A percentile compares a stretch with the other conserved stretches of the same genome.
Conservation (phyloP, 805 yeast species). For the Saccharomycopsis vini region DNA sequence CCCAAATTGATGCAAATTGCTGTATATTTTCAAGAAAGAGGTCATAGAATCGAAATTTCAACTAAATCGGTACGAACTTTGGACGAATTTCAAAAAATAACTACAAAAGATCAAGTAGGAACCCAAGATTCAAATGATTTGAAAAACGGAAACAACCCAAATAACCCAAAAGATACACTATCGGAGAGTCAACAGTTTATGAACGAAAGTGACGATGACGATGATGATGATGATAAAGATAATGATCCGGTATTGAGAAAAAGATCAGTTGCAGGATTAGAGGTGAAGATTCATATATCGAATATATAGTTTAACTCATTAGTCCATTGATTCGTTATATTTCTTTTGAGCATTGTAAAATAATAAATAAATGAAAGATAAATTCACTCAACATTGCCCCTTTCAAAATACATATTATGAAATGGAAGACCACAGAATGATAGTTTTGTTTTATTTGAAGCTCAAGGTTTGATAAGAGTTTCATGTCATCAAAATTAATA, state of each 20-base stretch:
- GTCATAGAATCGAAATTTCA: slow-evolving; percentile 44
- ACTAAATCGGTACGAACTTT: slow-evolving; percentile 29
- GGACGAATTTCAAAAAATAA: neutral
- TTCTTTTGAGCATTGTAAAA: too few relatives aligned
- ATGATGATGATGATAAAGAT: slow-evolving; percentile 9
- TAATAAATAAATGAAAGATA: too few relatives aligned
- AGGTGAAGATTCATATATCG: slow-evolving; percentile 9
- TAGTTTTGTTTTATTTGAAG: too few relatives aligned
- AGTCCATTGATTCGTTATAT: too few relatives aligned
- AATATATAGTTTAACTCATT: too few relatives aligned
- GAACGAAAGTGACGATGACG: slow-evolving; percentile 1
- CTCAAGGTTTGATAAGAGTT: too few relatives aligned
- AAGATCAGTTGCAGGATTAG: slow-evolving; percentile 10
- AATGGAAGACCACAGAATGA: too few relatives aligned
- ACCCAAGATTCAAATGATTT: too few relatives aligned
- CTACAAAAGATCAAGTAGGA: too few relatives aligned
- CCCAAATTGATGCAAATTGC: slow-evolving; percentile 57
- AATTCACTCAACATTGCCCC: too few relatives aligned
- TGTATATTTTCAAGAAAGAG: slow-evolving; percentile 44
- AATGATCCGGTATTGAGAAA: slow-evolving; percentile 5
- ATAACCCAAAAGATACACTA: neutral
- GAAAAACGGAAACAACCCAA: neutral
- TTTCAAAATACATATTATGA: too few relatives aligned
- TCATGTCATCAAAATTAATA: too few relatives aligned
- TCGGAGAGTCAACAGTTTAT: neutral